Conservation (phyloP, 345 rosid genomes). For the Populus simonii region DNA sequence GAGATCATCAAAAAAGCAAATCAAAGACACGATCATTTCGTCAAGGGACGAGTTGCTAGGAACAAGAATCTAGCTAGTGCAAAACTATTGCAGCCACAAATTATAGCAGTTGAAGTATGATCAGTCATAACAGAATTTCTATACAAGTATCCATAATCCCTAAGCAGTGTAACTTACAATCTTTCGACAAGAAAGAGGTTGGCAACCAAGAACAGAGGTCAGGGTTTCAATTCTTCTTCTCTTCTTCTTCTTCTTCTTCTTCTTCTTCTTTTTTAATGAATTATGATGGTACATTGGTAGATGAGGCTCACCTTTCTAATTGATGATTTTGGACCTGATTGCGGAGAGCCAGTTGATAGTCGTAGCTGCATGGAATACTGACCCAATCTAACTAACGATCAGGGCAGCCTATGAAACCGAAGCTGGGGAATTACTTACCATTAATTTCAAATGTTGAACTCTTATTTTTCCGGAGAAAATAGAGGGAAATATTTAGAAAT, state of each 20-base stretch:
- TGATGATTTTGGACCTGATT: conserved; percentile 58
- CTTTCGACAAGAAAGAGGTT: background rate
- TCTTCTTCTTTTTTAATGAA: background rate
- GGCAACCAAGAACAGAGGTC: background rate
- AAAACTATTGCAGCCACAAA: too few relatives aligned
- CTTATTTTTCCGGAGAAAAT: conserved; percentile 38
- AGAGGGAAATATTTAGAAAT: background rate
- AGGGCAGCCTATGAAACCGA: background rate
- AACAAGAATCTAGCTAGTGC: background rate
- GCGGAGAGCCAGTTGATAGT: conserved; percentile 38
- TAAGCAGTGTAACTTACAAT: background rate
- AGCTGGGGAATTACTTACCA: conserved; percentile 42
- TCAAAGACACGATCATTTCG: background rate
- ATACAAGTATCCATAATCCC: background rate
- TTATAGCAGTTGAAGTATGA: too few relatives aligned
- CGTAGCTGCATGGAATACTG: conserved; percentile 27
- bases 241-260: too few relatives aligned
- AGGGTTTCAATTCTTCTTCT: background rate
- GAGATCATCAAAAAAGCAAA: background rate
- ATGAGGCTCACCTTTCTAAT: conserved; percentile 41
- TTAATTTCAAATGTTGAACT: conserved; percentile 34
- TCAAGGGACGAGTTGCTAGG: background rate
- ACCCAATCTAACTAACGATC: background rate
- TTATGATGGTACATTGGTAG: background rate
- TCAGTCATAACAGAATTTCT: too few relatives aligned